phyloP scores from a whole-genome alignment of 192 early-diverging fungal species.

The Chytriomyces hyalinus region DNA sequence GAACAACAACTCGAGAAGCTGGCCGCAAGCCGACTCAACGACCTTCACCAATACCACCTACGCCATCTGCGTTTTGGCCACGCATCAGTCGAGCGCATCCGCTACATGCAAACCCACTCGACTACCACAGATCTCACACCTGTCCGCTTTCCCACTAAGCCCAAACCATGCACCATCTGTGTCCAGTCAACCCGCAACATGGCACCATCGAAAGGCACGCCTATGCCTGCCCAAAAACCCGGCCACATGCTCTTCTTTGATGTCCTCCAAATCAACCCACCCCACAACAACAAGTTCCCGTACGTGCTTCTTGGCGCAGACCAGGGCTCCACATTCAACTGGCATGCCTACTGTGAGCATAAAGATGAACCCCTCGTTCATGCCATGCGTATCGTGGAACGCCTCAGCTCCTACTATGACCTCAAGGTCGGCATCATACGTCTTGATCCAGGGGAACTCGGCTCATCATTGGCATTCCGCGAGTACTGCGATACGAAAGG shows the following conservation, averaged over 20 bases:
- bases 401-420: neutral
- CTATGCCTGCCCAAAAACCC: neutral
- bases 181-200: too few species aligned
- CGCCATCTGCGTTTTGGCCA: too few species aligned
- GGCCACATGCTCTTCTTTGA: slow-evolving; percentile 11
- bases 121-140: too few species aligned
- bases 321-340: neutral
- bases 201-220: too few species aligned
- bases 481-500: neutral
- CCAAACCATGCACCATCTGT: too few species aligned
- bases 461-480: neutral
- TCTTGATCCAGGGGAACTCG: slow-evolving; percentile 13
- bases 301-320: neutral
- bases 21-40: too few species aligned
- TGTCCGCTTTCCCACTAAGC: too few species aligned
- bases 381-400: slow-evolving; percentile 16
- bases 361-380: slow-evolving; percentile 9
- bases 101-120: too few species aligned
- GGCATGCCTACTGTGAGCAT: neutral
- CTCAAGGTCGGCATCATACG: neutral
- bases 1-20: too few species aligned
- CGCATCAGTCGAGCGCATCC: too few species aligned
- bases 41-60: too few species aligned
- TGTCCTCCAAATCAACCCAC: neutral
- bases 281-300: too few species aligned